Evolutionary conservation across 2,329 filamentous ascomycete species (phyloP), one percentile per base, ranked within the genome.

Genomic region (Parascedosporium putredinis): DNA sequence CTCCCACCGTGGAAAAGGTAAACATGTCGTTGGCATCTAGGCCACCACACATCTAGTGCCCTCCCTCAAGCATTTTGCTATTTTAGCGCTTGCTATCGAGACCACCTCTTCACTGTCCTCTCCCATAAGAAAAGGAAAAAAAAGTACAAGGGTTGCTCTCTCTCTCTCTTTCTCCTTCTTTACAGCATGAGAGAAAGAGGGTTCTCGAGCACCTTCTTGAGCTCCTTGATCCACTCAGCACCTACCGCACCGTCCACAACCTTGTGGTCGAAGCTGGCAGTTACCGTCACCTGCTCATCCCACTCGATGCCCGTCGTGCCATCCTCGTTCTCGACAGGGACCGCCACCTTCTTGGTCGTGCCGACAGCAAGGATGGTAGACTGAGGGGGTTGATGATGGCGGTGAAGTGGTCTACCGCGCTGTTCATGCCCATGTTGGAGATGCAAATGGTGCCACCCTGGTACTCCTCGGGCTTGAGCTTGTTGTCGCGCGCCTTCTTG

Each of bases 341-440:
- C 73, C 44, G 94, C 88, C 50, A 97, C 91, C 84, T 97, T 97
- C 73, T 87, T 86, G 60, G 88, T 89, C 57, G 89, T 94, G 62
- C 94, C 93, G 52, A 98, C 87, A 50, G 93, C 91, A 55, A 98
- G 78, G 67, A 98, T 98, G 64, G 83, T 86, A 50, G 93, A 87
- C 75, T 98, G 94, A 49, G 93, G 93, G 94, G 93, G 81, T 98
- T 98, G 79, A 98, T 95, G 64, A 98, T 86, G 58, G 93, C 93
- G 48, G 93, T 97, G 74, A 98, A 98, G 67, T 90, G 82, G 72
- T 97, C 90, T 55, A 98, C 84, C 47, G 93, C 91, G 45, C 83
- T 65, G 80, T 98, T 98, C 93, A 98, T 98, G 70, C 93, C 93
- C 93, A 98, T 95, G 82, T 98, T 98, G 74, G 88, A 95, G 72